phyloP scores from a whole-genome alignment of 495 filamentous ascomycete genomes.

The Lasiosphaeria hispida region DNA sequence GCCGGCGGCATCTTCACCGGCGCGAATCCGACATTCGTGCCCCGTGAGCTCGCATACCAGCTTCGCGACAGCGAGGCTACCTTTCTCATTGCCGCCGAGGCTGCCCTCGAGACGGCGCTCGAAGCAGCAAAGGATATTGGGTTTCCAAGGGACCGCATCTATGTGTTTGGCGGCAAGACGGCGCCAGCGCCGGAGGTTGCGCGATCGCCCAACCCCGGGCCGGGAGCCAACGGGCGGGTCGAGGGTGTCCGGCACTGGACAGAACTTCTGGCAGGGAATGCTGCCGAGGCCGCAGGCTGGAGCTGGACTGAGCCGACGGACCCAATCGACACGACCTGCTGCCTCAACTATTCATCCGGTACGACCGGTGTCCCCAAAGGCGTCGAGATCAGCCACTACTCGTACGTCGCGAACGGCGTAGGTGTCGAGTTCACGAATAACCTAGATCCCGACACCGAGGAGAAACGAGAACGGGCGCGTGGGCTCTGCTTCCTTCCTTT shows the following conservation, averaged over 20 bases:
- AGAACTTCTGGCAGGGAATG: slow-evolving; percentile 37
- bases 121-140: slow-evolving; percentile 67
- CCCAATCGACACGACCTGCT: slow-evolving; percentile 36
- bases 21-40: slow-evolving; percentile 72
- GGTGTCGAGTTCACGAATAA: slow-evolving; percentile 49
- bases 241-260: slow-evolving; percentile 44
- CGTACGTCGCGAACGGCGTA: slow-evolving; percentile 66
- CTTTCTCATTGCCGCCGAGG: slow-evolving; percentile 58
- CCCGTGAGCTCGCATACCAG: slow-evolving; percentile 71
- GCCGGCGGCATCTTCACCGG: slow-evolving; percentile 78
- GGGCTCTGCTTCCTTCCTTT: slow-evolving; percentile 63
- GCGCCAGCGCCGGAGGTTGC: slow-evolving; percentile 36
- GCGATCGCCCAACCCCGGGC: slow-evolving; percentile 39
- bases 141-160: slow-evolving; percentile 51
- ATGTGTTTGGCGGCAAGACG: slow-evolving; percentile 42
- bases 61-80: slow-evolving; percentile 65
- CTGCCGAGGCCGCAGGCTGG: slow-evolving; percentile 42
- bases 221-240: slow-evolving; percentile 33
- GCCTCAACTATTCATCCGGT: slow-evolving; percentile 71
- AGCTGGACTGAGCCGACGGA: slow-evolving; percentile 40
- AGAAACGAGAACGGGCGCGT: slow-evolving; percentile 27
- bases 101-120: slow-evolving; percentile 58
- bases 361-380: slow-evolving; percentile 86
- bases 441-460: slow-evolving; percentile 43
- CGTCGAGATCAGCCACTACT: slow-evolving; percentile 72